Base-by-base conservation (phyloP, 805 yeast species). In the Candida vaughaniae region DNA sequence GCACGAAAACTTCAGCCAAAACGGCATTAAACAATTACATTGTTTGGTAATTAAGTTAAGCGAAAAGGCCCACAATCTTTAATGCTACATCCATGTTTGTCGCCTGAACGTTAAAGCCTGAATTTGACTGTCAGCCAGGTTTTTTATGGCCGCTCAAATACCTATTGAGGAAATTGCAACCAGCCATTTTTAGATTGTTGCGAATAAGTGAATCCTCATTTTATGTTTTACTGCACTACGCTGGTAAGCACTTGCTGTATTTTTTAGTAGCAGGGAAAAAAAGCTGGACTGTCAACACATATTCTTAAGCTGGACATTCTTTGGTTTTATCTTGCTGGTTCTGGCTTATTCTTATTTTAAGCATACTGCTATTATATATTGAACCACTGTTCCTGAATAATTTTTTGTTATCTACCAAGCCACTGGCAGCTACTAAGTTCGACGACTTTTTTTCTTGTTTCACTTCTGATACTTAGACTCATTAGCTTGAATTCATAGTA, bases 141-240 rank as follows among this genome's bases (percentile, higher is more conserved):
- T n/a, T n/a, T n/a, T n/a, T n/a, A n/a, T n/a, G n/a, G n/a, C n/a
- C n/a, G n/a, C n/a, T n/a, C n/a, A n/a, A n/a, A n/a, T n/a, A n/a
- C n/a, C n/a, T n/a, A n/a, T n/a, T n/a, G n/a, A 23, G 38, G 43
- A 22, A 35, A 32, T 35, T 36, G 34, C 37, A 35, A 33, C 43
- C 43, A 39, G 43, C 43, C 30, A 34, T 30, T 17, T 34, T 27
- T 27, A 22, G 25, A 20, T 27, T 22, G 38, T 29, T 35, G 38
- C 38, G 38, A 35, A 33, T 20, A 20, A 20, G 23, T 20, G 23
- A 20, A 20, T n/a, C 16, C 25, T 7, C 22, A 5, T 16, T 5
- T n/a, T n/a, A n/a, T n/a, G n/a, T n/a, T n/a, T n/a, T n/a, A n/a
- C n/a, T n/a, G n/a, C n/a, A n/a, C n/a, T n/a, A n/a, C n/a, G n/a